Evolutionary conservation across 2,329 filamentous ascomycete species (phyloP), one percentile per base, ranked within the genome.

Genomic region (Colletotrichum ledebouriae): DNA sequence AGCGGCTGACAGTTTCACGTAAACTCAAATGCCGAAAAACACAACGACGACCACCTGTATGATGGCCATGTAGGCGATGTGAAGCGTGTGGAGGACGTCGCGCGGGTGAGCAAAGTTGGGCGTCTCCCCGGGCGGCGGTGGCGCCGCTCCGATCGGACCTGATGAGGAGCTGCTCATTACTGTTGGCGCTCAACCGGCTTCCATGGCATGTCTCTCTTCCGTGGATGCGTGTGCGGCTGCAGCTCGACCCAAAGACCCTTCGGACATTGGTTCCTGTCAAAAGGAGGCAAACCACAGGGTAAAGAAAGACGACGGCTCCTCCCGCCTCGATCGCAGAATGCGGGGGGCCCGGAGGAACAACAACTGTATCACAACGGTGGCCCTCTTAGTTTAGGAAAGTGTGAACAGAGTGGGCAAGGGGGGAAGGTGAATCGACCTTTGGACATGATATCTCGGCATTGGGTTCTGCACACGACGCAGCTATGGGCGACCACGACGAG

Each of bases 101-200:
- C 60, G 66, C 37, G 69, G 69, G 15, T 59, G 22, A 33, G 60
- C 42, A 47, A 71, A 71, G 53, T 71, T 20, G 58, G 67, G 63
- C 46, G 50, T 70, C 46, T 63, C 67, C 33, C 67, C 67, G 39
- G 52, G 58, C 25, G 67, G 67, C 58, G 67, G 67, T 41, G 63
- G 39, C 17, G 62, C 66, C 49, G 66, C 66, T 37, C 66, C 66
- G 62, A 50, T 59, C 47, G 66, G 25, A 34, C 55, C 49, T 60
- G 46, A 33, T 20, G 62, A 17, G 37, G 47, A 15, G 37, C 17
- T 65, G 61, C 20, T 46, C 66, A 69, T 69, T 17, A 46, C 64
- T 56, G 59, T 22, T 17, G 56, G 42, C 15, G 9, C 39, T 57
- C 17, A 55, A 17, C 37, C 55, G 34, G 49, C 47, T 57, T 61